Percentiles rank a stretch among this genome's conserved stretches.
phyloP scores from a whole-genome alignment of 2,329 filamentous ascomycete genomes.

The Clonostachys sp. region DNA sequence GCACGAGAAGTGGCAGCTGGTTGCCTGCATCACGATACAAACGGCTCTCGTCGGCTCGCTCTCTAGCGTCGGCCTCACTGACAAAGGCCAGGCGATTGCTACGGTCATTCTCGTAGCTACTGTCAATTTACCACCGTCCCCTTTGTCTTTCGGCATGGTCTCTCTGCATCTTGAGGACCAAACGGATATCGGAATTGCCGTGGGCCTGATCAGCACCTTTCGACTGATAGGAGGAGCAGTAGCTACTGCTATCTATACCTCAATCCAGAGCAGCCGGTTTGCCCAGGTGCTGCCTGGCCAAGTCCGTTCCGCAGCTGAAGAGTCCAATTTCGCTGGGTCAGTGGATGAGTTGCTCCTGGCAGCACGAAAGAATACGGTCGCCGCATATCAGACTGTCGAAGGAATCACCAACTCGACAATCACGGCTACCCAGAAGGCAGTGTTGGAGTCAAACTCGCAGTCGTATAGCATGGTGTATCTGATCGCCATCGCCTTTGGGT shows the following conservation, averaged over 20 bases:
- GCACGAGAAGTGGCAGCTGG: conserved; percentile 27
- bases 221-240: conserved; percentile 27
- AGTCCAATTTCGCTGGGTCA: conserved; percentile 6
- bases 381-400: conserved; percentile 20
- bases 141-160: conserved; percentile 24
- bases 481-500: conserved; percentile 24
- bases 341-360: conserved; percentile 16
- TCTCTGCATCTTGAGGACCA: conserved; percentile 25
- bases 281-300: conserved; percentile 9
- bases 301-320: conserved; percentile 11
- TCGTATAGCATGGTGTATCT: conserved; percentile 25
- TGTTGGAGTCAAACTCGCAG: conserved; percentile 18
- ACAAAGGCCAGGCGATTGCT: conserved; percentile 23
- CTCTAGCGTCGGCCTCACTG: conserved; percentile 19
- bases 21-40: conserved; percentile 19
- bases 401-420: conserved; percentile 14
- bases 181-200: conserved; percentile 24
- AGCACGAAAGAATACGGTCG: conserved; percentile 18
- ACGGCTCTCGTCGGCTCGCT: conserved; percentile 26
- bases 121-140: conserved; percentile 20
- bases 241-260: conserved; percentile 27
- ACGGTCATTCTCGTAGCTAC: conserved; percentile 19
- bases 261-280: conserved; percentile 21
- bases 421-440: conserved; percentile 20
- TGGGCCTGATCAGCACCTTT: conserved; percentile 25